phyloP scores from a whole-genome alignment of 228 moss, liverwort and hornwort species.

The Sphagnum fallax region DNA sequence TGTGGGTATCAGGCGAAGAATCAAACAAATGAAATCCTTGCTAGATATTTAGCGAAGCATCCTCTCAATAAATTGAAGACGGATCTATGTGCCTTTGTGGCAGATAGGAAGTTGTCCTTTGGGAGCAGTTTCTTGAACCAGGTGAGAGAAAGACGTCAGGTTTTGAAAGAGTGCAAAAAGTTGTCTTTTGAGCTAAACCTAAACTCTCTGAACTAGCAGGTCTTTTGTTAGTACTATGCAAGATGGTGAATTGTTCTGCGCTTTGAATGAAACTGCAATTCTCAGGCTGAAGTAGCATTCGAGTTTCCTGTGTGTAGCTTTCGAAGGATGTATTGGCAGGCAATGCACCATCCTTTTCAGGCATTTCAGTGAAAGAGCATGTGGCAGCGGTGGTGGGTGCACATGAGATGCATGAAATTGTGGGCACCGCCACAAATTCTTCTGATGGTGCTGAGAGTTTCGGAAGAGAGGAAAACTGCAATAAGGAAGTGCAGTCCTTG shows the following conservation, averaged over 20 bases:
- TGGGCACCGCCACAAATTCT: too few species aligned
- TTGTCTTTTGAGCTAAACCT: too few species aligned
- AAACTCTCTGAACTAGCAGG: too few species aligned
- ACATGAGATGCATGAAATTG: too few species aligned
- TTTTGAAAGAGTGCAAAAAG: too few species aligned
- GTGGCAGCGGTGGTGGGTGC: neutral
- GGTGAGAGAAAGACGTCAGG: neutral
- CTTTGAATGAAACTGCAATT: too few species aligned
- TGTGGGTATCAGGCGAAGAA: constrained; percentile 2
- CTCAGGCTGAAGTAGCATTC: neutral
- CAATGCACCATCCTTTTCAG: neutral
- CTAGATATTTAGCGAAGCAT: constrained; percentile 1
- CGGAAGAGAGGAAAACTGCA: too few species aligned
- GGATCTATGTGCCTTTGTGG: neutral
- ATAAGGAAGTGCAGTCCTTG: too few species aligned
- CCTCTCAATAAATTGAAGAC: constrained; percentile 1
- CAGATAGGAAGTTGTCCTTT: neutral
- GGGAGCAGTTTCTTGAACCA: constrained; percentile 1
- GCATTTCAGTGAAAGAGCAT: neutral
- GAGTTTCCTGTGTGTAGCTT: neutral
- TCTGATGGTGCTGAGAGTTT: too few species aligned
- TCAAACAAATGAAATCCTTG: constrained; percentile 1
- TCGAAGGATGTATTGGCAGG: neutral
- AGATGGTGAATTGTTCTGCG: too few species aligned
- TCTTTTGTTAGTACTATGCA: too few species aligned